Base-by-base conservation (phyloP, 345 rosid genomes). In the Eucalyptus cladocalyx region DNA sequence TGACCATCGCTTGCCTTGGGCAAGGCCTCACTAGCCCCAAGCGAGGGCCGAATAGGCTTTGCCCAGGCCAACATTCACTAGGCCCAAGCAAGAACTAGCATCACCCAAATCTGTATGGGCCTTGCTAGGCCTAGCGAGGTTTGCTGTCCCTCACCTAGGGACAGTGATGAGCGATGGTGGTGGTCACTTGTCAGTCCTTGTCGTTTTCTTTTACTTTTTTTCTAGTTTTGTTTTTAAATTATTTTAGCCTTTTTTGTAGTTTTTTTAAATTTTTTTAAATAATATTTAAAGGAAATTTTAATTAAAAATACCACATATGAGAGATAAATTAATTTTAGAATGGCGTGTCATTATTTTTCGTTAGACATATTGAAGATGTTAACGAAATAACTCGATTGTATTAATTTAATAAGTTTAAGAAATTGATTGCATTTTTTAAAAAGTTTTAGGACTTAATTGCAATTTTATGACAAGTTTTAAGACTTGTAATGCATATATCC, bases 381-480 rank as follows among this genome's bases (percentile, higher is more conserved):
- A 24, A 23, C 0, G 3, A 2, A 24, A 10, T 0, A 23, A 9
- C 62, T 56, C 1, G 0, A 56, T 56, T 56, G 1, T 11, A 10
- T 56, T 1, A 2, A 56, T 56, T 9, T 56, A 1, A 0, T 4
- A 56, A 56, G 2, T 56, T 56, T 10, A 2, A 56, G 1, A 56
- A 56, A 9, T 56, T 56, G 13, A 56, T 23, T 24, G 14, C 6
- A 56, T 8, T 56, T 56, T 23, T 56, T 10, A 0, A 24, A 23
- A 56, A 26, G 0, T 2, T 24, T 0, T 24, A 24, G 0, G 1
- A 56, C 3, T 0, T 0, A 56, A 0, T 56, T 56, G 0, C 0
- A 24, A 0, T 23, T 56, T 56, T 23, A 0, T 0, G 2, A 56
- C 6, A 24, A 2, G 1, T 24, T 56, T 56, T 4, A 24, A 56